Base-by-base conservation (phyloP, 1,139 yeast genomes). In the Nematodospora anomalae region DNA sequence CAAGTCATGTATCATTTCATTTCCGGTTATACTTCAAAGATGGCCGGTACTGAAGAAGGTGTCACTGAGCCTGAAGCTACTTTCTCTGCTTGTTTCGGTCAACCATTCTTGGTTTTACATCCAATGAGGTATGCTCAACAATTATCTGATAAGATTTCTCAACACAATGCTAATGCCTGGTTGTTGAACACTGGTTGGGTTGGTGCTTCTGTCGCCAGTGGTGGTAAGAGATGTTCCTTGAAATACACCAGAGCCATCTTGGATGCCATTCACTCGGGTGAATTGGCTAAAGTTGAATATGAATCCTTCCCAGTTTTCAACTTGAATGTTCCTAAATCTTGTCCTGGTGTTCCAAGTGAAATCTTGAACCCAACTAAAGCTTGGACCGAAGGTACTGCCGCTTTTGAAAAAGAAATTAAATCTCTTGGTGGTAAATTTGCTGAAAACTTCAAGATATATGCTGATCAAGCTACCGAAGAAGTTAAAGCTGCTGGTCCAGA, bases 11-110 rank as follows among this genome's bases (percentile, higher is more conserved):
- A 92, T 78, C 97, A 92, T 72, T 92, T 92, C 71, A 92, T 92
- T 55, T 85, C 96, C 47, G 98, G 98, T 61, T 92, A 92, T 79
- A 92, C 98, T 47, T 90, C 97, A 43, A 92, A 92, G 80, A 92
- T 92, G 95, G 97, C 98, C 48, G 98, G 98, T 67, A 92, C 98
- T 41, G 98, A 92, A 71, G 95, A 88, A 65, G 98, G 98, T 69
- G 88, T 92, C 51, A 90, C 97, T 49, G 97, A 92, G 72, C 97
- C 98, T 44, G 90, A 87, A 67, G 96, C 97, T 41, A 88, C 97
- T 20, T 92, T 92, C 79, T 87, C 96, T 49, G 96, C 98, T 40
- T 92, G 98, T 76, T 92, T 90, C 67, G 98, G 98, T 58, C 97
- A 92, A 74, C 98, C 98, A 49, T 92, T 92, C 85, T 77, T 92